Percentiles rank a stretch among this genome's conserved stretches.
Conservation (phyloP, 2,329 filamentous ascomycete species). For the Fusarium staphyleae region DNA sequence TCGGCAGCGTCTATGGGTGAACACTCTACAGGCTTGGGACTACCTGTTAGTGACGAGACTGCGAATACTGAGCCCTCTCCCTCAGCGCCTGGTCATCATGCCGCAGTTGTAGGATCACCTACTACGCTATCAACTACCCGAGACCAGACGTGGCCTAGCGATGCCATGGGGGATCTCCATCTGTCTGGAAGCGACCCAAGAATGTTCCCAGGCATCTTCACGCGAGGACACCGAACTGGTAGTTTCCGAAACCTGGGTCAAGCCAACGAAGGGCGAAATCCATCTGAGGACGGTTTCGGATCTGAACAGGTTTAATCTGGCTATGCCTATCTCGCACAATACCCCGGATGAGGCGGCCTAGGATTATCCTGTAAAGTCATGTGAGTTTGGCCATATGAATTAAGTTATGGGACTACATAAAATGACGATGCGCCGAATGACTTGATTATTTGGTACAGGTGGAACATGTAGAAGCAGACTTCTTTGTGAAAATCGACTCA, state of each 20-base stretch:
- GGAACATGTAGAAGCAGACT: slow-evolving; percentile 6
- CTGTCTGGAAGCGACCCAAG: slow-evolving; percentile 68
- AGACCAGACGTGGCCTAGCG: slow-evolving; percentile 49
- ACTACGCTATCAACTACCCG: slow-evolving; percentile 31
- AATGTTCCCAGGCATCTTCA: slow-evolving; percentile 75
- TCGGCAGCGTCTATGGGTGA: slow-evolving; percentile 21
- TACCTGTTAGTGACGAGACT: slow-evolving; percentile 7
- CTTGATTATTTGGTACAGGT: not conserved
- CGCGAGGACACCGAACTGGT: slow-evolving; percentile 54
- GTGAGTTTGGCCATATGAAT: slow-evolving; percentile 1
- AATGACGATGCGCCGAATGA: not conserved
- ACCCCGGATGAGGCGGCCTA: not conserved
- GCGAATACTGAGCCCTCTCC: slow-evolving; percentile 20
- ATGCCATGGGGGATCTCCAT: slow-evolving; percentile 53
- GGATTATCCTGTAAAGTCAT: slow-evolving; percentile 2
- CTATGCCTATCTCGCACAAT: not conserved
- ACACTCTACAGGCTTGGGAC: slow-evolving; percentile 6
- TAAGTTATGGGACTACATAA: not conserved
- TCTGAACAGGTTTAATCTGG: slow-evolving; percentile 10
- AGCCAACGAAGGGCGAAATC: slow-evolving; percentile 33
- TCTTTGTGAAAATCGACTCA: not conserved
- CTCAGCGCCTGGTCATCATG: slow-evolving; percentile 14
- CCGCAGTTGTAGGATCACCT: slow-evolving; percentile 30
- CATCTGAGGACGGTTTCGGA: slow-evolving; percentile 28
- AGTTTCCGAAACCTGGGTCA: slow-evolving; percentile 47